Base-by-base conservation (phyloP, 164 flowering plant species). In the Macadamia tetraphylla region DNA sequence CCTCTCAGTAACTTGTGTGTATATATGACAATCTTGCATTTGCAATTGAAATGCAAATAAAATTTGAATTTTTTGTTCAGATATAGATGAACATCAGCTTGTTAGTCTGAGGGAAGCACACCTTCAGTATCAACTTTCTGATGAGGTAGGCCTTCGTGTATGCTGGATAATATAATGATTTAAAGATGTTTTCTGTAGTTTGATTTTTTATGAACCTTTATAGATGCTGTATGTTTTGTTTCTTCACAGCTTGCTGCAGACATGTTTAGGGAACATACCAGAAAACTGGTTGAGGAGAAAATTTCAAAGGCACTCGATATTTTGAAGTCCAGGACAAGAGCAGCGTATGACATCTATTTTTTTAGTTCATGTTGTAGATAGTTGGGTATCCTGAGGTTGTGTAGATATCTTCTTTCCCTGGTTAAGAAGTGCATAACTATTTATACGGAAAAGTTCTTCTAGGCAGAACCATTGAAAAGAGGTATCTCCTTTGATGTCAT, bases 241-340 rank as follows among this genome's bases (percentile, higher is more conserved):
- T 74, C 65, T 29, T 66, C 86, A 79, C 83, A 95, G 99, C 81
- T 91, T 78, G 99, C 99, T 42, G 92, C 83, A 57, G 91, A 92
- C 13, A 78, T 92, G 87, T 84, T 92, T 65, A 82, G 80, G 80
- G 92, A 84, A 73, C 92, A 82, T 66, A 79, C 85, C 46, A 82
- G 97, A 65, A 92, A 83, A 65, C 77, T 92, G 68, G 91, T 80
- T 53, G 99, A 91, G 77, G 85, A 86, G 76, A 85, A 78, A 72
- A 85, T 95, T 76, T 77, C 90, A 56, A 57, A 79, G 8, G 97
- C 96, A 44, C 73, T 91, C 57, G 75, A 66, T 65, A 55, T 76
- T 29, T 77, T 88, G 63, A 95, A 91, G 77, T 88, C 96, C 53
- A 82, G 98, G 67, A 67, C 88, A 59, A 81, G 89, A 79, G 71